phyloP scores from a whole-genome alignment of 2,329 filamentous ascomycete genomes.

The Alternaria alternata region DNA sequence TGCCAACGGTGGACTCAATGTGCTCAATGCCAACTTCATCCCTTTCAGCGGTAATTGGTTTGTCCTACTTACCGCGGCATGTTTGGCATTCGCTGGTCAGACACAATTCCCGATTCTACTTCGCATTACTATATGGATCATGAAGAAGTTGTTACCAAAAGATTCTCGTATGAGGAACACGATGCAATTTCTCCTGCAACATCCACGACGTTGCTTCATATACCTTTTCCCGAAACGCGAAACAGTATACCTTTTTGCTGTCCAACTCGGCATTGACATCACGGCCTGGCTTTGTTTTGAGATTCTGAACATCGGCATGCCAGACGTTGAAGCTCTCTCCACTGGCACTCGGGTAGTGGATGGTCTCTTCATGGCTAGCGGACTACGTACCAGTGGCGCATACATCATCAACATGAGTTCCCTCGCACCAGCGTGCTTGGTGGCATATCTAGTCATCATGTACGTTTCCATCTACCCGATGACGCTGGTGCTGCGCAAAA shows the following conservation, averaged over 20 bases:
- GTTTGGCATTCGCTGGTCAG: slow-evolving; percentile 62
- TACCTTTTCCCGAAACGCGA: slow-evolving; percentile 69
- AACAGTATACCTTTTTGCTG: slow-evolving; percentile 72
- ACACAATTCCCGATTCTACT: slow-evolving; percentile 67
- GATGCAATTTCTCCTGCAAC: slow-evolving; percentile 66
- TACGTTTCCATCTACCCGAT: slow-evolving; percentile 71
- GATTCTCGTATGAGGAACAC: slow-evolving; percentile 54
- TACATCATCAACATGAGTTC: slow-evolving; percentile 69
- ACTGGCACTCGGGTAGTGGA: slow-evolving; percentile 65
- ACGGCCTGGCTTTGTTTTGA: slow-evolving; percentile 73
- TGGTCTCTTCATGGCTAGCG: slow-evolving; percentile 70
- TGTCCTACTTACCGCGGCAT: slow-evolving; percentile 58
- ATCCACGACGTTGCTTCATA: slow-evolving; percentile 70
- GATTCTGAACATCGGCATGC: slow-evolving; percentile 70
- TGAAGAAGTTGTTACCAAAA: slow-evolving; percentile 58
- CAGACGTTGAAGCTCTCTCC: slow-evolving; percentile 62
- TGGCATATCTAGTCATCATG: slow-evolving; percentile 71
- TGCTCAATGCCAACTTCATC: slow-evolving; percentile 67
- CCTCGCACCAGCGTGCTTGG: slow-evolving; percentile 64
- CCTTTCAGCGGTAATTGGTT: slow-evolving; percentile 62
- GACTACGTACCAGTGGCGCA: slow-evolving; percentile 70
- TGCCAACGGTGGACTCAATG: slow-evolving; percentile 63
- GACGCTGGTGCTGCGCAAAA: slow-evolving; percentile 70
- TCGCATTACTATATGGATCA: slow-evolving; percentile 65
- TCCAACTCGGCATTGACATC: slow-evolving; percentile 67